Evolutionary conservation across 768 basidiomycete genomes (phyloP).

Genomic region (Boletellus ananas): DNA sequence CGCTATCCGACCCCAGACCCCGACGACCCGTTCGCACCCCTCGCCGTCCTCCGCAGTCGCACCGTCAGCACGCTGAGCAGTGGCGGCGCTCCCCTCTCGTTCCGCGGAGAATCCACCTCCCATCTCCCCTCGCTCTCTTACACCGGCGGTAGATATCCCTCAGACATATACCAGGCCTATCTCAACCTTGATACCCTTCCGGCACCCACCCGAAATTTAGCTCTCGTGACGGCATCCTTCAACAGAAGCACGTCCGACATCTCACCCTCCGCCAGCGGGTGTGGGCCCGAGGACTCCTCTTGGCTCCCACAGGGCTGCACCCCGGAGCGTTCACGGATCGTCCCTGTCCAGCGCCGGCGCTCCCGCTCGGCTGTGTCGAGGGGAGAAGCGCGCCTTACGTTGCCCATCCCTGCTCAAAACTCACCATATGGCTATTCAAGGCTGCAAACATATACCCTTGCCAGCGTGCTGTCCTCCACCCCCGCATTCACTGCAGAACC

Average conservation of each 20-base stretch:
- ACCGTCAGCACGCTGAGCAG: constrained; percentile 41
- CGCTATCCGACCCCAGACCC: constrained; percentile 69
- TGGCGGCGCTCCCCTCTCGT: constrained; percentile 25
- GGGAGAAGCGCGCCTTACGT: constrained; percentile 26
- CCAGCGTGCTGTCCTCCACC: constrained; percentile 24
- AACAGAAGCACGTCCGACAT: constrained; percentile 23
- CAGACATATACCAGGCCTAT: constrained; percentile 31
- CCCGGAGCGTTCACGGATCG: constrained; percentile 8
- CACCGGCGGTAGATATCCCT: constrained; percentile 31
- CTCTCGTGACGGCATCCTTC: constrained; percentile 19
- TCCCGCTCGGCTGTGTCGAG: constrained; percentile 33
- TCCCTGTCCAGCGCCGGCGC: constrained; percentile 31
- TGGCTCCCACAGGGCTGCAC: constrained; percentile 8
- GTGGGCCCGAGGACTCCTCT: constrained; percentile 11
- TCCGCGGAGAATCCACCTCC: constrained; percentile 29
- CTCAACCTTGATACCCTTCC: constrained; percentile 13
- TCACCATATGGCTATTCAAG: constrained; percentile 32
- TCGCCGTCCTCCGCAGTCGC: constrained; percentile 60
- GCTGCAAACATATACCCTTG: constrained; percentile 25
- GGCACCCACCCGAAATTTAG: constrained; percentile 6
- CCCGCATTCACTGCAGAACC: constrained; percentile 29
- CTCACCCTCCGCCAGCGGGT: constrained; percentile 4
- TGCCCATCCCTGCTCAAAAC: constrained; percentile 23
- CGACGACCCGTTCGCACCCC: constrained; percentile 64
- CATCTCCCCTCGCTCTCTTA: constrained; percentile 31